Evolutionary conservation across 371 early-diverging fungal genomes (phyloP).

Genomic region (Neoconidiobolus thromboides): DNA sequence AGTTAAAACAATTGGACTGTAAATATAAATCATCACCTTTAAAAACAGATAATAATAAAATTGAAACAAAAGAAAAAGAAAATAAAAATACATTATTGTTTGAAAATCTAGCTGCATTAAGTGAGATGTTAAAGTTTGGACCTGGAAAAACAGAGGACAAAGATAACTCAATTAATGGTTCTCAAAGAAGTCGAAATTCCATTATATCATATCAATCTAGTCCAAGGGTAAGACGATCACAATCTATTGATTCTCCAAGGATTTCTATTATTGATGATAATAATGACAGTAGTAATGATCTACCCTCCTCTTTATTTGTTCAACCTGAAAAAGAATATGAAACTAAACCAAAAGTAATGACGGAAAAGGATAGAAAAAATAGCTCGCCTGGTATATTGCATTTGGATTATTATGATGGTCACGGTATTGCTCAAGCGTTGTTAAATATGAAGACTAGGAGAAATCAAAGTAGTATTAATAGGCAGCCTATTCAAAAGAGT

Average conservation of each 20-base stretch:
- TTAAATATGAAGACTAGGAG: constrained; percentile 1
- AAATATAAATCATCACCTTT: background rate
- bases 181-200: background rate
- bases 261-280: too few species aligned
- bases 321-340: too few species aligned
- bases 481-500: background rate
- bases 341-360: background rate
- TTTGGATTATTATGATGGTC: background rate
- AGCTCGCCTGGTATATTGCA: background rate
- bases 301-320: too few species aligned
- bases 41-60: background rate
- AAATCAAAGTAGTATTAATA: background rate
- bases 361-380: background rate
- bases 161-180: background rate
- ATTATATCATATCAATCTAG: constrained; percentile 1
- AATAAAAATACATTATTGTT: background rate
- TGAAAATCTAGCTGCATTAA: constrained; percentile 1
- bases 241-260: background rate
- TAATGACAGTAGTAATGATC: too few species aligned
- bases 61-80: background rate
- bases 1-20: background rate
- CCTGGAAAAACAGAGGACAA: background rate
- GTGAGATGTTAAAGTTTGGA: background rate
- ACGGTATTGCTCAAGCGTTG: background rate
- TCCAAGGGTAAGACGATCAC: background rate